These are phyloP conservation scores for Kondoa malvinella DNA, from an alignment of 768 basidiomycete genomes.

Conservation along the genomic window DNA sequence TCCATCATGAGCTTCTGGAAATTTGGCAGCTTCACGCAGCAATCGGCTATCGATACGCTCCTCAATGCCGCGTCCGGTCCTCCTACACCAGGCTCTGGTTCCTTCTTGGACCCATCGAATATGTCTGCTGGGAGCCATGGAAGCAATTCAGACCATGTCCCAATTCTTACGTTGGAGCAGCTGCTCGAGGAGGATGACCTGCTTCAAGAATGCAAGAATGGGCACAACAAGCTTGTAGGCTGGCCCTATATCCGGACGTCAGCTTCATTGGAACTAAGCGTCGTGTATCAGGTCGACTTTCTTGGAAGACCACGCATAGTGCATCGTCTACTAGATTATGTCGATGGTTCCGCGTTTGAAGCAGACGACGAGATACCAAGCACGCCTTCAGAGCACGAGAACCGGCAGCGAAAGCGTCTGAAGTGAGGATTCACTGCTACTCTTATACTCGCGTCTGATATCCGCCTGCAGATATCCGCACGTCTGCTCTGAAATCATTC, in stretches of 20 bases:
- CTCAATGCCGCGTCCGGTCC: constrained; percentile 3
- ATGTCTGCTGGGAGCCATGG: background rate
- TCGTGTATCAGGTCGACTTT: constrained; percentile 13
- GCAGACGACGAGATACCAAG: constrained; percentile 7
- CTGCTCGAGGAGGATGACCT: constrained; percentile 22
- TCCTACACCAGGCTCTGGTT: background rate
- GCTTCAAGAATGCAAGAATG: constrained; percentile 16
- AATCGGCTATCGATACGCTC: constrained; percentile 3
- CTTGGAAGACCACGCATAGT: constrained; percentile 7
- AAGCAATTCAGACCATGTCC: background rate
- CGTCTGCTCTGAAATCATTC: constrained; percentile 17
- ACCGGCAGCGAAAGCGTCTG: constrained; percentile 8
- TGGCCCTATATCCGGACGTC: background rate
- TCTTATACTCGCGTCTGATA: background rate
- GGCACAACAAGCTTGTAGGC: constrained; percentile 17
- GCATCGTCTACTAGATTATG: constrained; percentile 14
- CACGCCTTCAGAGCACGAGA: constrained; percentile 5
- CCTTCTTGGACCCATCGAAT: background rate
- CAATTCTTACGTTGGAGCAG: constrained; percentile 15
- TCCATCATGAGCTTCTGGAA: constrained; percentile 2
- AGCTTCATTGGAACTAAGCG: background rate
- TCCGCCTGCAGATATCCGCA: constrained; percentile 15
- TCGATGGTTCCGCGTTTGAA: constrained; percentile 15
- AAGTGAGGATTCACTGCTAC: constrained; percentile 2
- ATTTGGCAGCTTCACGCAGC: constrained; percentile 1